A percentile compares a stretch with the other conserved stretches of the same genome.
Evolutionary conservation across 805 yeast species (phyloP).

Genomic region (Lachancea mirantina): DNA sequence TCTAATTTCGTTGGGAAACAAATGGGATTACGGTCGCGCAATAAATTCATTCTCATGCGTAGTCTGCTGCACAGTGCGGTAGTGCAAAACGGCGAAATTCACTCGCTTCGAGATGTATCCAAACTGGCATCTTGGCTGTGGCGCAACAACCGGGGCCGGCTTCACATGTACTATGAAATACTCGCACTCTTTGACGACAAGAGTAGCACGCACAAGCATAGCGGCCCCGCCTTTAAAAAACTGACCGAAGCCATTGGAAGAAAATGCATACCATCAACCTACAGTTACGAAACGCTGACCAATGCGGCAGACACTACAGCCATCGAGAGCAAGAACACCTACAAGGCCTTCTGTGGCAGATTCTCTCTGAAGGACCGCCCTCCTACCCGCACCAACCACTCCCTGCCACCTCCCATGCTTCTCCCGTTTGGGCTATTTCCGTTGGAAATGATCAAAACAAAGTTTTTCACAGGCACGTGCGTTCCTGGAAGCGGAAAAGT

Average conservation of each 20-base stretch:
- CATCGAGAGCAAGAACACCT: constrained; percentile 9
- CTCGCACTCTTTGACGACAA: constrained; percentile 2
- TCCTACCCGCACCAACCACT: too few relatives aligned
- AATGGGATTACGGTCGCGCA: constrained; percentile 14
- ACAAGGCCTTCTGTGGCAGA: constrained; percentile 10
- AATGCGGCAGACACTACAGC: constrained; percentile 9
- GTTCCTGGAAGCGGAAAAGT: too few relatives aligned
- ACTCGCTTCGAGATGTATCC: too few relatives aligned
- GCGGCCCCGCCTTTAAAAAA: constrained; percentile 1
- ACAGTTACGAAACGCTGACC: constrained; percentile 10
- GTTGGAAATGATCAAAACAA: too few relatives aligned
- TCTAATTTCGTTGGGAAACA: too few relatives aligned
- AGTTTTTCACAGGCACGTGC: too few relatives aligned
- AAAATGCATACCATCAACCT: constrained; percentile 9
- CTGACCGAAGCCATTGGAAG: constrained; percentile 7
- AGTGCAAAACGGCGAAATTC: constrained; percentile 1
- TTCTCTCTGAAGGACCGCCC: constrained; percentile 10
- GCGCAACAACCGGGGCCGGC: constrained; percentile 1
- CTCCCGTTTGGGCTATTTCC: too few relatives aligned
- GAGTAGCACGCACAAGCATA: not conserved
- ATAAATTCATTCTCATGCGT: constrained; percentile 14
- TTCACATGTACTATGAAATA: constrained; percentile 1
- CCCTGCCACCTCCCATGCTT: too few relatives aligned
- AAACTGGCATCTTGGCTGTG: constrained; percentile 3
- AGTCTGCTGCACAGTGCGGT: constrained; percentile 10